A percentile compares a stretch with the other conserved stretches of the same genome.
These are phyloP conservation scores for Arxiozyma slooffiae DNA, from an alignment of 1,139 yeast genomes.

Conservation along the genomic window DNA sequence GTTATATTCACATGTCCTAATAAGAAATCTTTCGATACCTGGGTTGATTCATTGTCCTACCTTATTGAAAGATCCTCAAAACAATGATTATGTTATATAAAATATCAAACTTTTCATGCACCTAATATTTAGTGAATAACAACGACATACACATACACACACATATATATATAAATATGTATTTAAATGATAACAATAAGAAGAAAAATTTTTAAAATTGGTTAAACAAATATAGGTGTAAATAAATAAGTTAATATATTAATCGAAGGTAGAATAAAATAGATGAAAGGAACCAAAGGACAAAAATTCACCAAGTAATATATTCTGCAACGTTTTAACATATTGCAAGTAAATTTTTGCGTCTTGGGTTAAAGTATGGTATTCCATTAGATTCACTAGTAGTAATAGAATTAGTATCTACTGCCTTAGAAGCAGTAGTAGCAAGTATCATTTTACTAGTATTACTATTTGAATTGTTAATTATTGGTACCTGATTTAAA, in stretches of 20 bases:
- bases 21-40: slow-evolving; percentile 78
- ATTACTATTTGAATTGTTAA: slow-evolving; percentile 3
- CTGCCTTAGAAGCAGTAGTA: not conserved
- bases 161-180: too few species aligned
- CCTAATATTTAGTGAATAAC: too few species aligned
- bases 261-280: not conserved
- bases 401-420: not conserved
- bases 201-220: not conserved
- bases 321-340: slow-evolving; percentile 24
- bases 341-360: slow-evolving; percentile 25
- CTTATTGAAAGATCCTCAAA: slow-evolving; percentile 49
- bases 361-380: not conserved
- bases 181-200: not conserved
- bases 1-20: slow-evolving; percentile 82
- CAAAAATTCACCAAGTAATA: slow-evolving; percentile 29
- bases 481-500: slow-evolving; percentile 20
- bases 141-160: too few species aligned
- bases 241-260: not conserved
- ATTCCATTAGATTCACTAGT: too few species aligned
- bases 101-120: too few species aligned
- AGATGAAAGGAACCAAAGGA: slow-evolving; percentile 19
- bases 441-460: not conserved
- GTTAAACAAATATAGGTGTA: not conserved
- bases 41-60: slow-evolving; percentile 80
- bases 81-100: too few species aligned